Evolutionary conservation across 2,329 filamentous ascomycete species (phyloP).

Genomic region (Diplodia seriata): DNA sequence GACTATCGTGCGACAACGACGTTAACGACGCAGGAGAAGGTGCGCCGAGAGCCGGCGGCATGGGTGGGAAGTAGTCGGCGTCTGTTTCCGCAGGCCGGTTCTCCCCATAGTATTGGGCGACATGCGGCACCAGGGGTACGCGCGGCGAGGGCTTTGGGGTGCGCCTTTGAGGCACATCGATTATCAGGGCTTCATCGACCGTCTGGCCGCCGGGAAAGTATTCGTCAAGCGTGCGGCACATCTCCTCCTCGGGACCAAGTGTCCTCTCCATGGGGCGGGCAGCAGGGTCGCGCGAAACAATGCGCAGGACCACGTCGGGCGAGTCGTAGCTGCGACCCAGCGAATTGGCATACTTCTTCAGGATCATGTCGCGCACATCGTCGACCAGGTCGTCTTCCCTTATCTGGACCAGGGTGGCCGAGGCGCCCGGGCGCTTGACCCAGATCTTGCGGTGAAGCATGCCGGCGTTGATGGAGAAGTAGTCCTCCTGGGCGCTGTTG

Average conservation of each 20-base stretch:
- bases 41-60: slow-evolving; percentile 53
- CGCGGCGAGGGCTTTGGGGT: slow-evolving; percentile 84
- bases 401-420: slow-evolving; percentile 85
- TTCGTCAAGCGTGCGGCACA: slow-evolving; percentile 77
- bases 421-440: slow-evolving; percentile 87
- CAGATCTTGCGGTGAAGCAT: slow-evolving; percentile 79
- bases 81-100: slow-evolving; percentile 70
- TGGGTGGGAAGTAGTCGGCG: slow-evolving; percentile 83
- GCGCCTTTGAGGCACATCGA: slow-evolving; percentile 79
- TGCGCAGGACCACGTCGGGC: slow-evolving; percentile 83
- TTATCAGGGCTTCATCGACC: slow-evolving; percentile 87
- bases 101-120: slow-evolving; percentile 64
- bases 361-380: slow-evolving; percentile 89
- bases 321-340: slow-evolving; percentile 87
- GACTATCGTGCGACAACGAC: slow-evolving; percentile 46
- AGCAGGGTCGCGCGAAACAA: slow-evolving; percentile 69
- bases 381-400: slow-evolving; percentile 91
- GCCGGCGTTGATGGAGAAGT: slow-evolving; percentile 47
- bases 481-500: slow-evolving; percentile 45
- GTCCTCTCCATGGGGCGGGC: slow-evolving; percentile 65
- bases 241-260: slow-evolving; percentile 84
- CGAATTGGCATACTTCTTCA: slow-evolving; percentile 93
- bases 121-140: slow-evolving; percentile 45
- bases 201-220: slow-evolving; percentile 87
- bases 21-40: slow-evolving; percentile 50